phyloP scores from a whole-genome alignment of 2,329 filamentous ascomycete species.

The Scytalidium lignicola region DNA sequence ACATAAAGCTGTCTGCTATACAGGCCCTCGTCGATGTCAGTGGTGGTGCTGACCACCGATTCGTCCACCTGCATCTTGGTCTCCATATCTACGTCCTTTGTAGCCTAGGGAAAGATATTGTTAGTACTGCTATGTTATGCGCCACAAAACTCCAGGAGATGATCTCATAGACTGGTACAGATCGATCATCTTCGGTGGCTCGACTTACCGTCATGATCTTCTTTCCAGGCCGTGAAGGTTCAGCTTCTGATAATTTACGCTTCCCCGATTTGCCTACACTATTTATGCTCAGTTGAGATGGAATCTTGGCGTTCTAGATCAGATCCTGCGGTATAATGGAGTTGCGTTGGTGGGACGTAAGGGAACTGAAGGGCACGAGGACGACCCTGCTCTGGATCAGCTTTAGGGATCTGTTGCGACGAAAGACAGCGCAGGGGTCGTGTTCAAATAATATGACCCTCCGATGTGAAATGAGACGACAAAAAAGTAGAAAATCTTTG shows the following conservation, averaged over 20 bases:
- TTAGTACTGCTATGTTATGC: neutral
- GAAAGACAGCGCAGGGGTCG: too few relatives aligned
- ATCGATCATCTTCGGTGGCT: neutral
- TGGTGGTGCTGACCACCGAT: conserved; percentile 44
- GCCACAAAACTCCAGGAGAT: neutral
- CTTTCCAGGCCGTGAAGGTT: conserved; percentile 51
- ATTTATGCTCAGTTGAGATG: conserved; percentile 18
- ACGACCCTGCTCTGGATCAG: neutral
- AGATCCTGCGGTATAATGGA: neutral
- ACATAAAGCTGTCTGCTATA: conserved; percentile 73
- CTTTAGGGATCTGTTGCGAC: too few relatives aligned
- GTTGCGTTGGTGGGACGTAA: neutral
- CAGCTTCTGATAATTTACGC: conserved; percentile 60
- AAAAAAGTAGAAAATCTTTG: neutral
- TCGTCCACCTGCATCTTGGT: conserved; percentile 63
- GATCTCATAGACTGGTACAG: neutral
- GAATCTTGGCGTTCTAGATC: conserved; percentile 18
- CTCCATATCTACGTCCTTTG: conserved; percentile 56
- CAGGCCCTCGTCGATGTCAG: conserved; percentile 67
- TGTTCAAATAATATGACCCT: neutral
- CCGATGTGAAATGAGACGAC: neutral
- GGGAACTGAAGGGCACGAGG: neutral
- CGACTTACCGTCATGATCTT: conserved; percentile 56
- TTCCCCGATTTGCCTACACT: conserved; percentile 53
- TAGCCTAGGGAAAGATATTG: conserved; percentile 28